Base-by-base conservation (phyloP, 345 rosid genomes). In the Lagerstroemia speciosa region DNA sequence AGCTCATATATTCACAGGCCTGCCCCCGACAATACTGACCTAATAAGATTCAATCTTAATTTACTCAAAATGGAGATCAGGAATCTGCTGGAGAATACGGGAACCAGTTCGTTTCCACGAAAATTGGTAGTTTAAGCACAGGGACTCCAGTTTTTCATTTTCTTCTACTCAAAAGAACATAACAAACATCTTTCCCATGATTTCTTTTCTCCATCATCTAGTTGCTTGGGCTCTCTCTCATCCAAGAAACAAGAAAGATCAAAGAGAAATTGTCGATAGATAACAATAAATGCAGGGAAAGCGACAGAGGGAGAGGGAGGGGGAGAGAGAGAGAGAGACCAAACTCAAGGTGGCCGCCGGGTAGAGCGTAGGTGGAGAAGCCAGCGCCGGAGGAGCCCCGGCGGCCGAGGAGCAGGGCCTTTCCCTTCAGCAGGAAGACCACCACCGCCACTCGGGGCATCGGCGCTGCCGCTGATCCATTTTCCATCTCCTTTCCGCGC, bases 341-440 rank as follows among this genome's bases (percentile, higher is more conserved):
- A 72, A 93, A 93, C 78, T 93, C 96, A 32, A 93, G 98, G 82
- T 91, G 88, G 73, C 98, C 98, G 32, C 98, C 97, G 50, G 98
- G 94, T 20, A 91, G 94, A 34, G 97, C 96, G 65, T 78, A 91
- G 58, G 94, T 91, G 53, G 91, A 85, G 75, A 86, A 69, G 0
- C 96, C 91, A 71, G 80, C 63, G 63, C 63, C 55, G 74, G 96
- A 66, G 36, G 87, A 78, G 30, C 90, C 89, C 57, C 98, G 94
- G 3, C 79, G 78, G 0, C 98, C 98, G 74, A 93, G 69, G 20
- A 93, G 83, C 34, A 93, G 79, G 5, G 89, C 68, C 55, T 72
- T 86, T 6, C 83, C 97, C 17, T 80, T 88, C 68, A 93, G 55
- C 50, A 93, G 48, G 86, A 86, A 87, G 61, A 87, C 79, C 31